A percentile compares a stretch with the other conserved stretches of the same genome.
Evolutionary conservation across 345 rosid species (phyloP).

Genomic region (Noccaea caerulescens): DNA sequence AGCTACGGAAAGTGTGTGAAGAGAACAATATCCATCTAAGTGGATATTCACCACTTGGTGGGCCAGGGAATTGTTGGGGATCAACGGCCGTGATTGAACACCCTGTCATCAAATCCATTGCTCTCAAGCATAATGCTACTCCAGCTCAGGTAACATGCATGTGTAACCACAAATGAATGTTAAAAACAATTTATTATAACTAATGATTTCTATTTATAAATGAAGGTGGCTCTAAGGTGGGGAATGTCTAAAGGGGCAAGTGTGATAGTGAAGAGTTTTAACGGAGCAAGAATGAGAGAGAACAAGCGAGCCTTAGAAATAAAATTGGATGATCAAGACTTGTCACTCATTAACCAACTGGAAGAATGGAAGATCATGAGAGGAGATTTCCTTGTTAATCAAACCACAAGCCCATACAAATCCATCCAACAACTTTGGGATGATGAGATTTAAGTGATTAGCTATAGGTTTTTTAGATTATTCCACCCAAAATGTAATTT

Average conservation of each 20-base stretch:
- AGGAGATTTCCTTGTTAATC: constrained; percentile 71
- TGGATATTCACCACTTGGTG: constrained; percentile 86
- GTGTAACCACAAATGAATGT: not conserved
- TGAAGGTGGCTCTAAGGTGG: constrained; percentile 83
- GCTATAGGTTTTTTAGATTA: constrained; percentile 1
- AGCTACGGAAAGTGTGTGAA: constrained; percentile 64
- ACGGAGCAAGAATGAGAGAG: constrained; percentile 61
- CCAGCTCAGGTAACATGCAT: constrained; percentile 67
- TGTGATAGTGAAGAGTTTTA: constrained; percentile 83
- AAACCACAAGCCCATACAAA: constrained; percentile 78
- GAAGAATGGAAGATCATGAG: constrained; percentile 80
- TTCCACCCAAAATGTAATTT: constrained; percentile 32
- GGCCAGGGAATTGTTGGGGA: constrained; percentile 83
- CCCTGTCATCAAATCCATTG: constrained; percentile 66
- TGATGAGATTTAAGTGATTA: constrained; percentile 57
- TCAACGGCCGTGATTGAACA: constrained; percentile 70
- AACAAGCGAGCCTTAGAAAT: constrained; percentile 63
- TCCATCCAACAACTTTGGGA: constrained; percentile 79
- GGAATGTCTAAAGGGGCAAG: constrained; percentile 83
- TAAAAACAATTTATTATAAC: not conserved
- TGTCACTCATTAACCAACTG: constrained; percentile 55
- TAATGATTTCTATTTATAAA: not conserved
- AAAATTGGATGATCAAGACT: constrained; percentile 58
- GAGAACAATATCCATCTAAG: constrained; percentile 73
- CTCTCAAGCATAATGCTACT: constrained; percentile 65